Conservation (phyloP, 2,329 filamentous ascomycete genomes). For the Fusarium verticillioides region DNA sequence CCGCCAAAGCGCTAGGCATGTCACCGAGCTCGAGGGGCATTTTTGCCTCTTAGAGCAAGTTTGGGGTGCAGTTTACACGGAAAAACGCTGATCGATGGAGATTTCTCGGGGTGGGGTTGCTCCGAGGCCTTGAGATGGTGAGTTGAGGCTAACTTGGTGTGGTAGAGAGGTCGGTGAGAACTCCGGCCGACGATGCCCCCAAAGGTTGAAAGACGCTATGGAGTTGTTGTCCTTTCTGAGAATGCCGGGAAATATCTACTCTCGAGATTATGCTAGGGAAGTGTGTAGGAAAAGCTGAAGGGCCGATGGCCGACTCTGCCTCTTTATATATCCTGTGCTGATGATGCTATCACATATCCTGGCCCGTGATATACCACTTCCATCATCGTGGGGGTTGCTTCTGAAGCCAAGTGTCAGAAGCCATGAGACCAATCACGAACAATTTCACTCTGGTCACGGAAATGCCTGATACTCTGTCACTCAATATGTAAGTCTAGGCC, state of each 20-base stretch:
- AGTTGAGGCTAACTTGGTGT: conserved; percentile 14
- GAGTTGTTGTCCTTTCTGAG: not conserved
- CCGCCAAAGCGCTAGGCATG: conserved; percentile 28
- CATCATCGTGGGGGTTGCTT: conserved; percentile 7
- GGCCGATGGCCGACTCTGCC: not conserved
- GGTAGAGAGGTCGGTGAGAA: conserved; percentile 37
- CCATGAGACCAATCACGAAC: not conserved
- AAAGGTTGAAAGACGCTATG: conserved; percentile 4
- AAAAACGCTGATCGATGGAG: conserved; percentile 23
- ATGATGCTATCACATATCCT: not conserved
- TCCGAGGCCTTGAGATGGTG: conserved; percentile 29
- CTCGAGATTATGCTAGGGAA: not conserved
- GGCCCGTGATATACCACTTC: not conserved
- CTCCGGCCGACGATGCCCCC: conserved; percentile 35
- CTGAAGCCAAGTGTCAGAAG: not conserved
- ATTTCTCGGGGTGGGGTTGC: conserved; percentile 45
- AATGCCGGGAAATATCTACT: not conserved
- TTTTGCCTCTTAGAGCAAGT: conserved; percentile 15
- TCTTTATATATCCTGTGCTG: conserved; percentile 1
- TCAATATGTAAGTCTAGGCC: not conserved
- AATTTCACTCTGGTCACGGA: not conserved
- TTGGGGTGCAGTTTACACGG: conserved; percentile 31
- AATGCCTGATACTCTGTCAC: not conserved
- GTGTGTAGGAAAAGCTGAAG: not conserved
- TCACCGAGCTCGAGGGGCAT: conserved; percentile 1